phyloP scores from a whole-genome alignment of 495 filamentous ascomycete species.

The Extremus antarcticus region DNA sequence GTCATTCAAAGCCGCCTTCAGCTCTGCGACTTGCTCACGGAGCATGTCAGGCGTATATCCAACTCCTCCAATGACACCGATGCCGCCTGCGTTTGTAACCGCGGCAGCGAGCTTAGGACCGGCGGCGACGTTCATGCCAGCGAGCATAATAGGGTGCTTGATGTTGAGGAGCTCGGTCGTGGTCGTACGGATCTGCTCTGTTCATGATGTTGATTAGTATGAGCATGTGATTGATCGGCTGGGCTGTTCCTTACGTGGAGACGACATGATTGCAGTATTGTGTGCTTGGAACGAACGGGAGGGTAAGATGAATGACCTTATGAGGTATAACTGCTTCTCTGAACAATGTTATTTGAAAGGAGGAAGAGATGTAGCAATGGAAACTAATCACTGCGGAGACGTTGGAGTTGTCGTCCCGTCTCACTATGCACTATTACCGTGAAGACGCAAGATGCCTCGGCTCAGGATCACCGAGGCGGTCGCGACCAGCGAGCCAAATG shows the following conservation, averaged over 20 bases:
- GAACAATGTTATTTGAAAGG: too few species aligned
- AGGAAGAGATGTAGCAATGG: neutral
- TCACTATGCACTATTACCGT: too few species aligned
- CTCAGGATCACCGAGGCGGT: neutral
- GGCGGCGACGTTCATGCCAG: slow-evolving; percentile 98
- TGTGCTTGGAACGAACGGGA: too few species aligned
- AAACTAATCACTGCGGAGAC: neutral
- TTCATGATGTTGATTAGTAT: neutral
- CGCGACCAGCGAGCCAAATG: too few species aligned
- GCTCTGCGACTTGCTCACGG: slow-evolving; percentile 81
- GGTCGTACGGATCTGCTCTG: slow-evolving; percentile 22
- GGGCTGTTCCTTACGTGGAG: slow-evolving; percentile 10
- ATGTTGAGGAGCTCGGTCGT: slow-evolving; percentile 88
- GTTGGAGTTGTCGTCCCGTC: neutral
- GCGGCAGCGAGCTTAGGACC: slow-evolving; percentile 94
- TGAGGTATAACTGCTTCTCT: too few species aligned
- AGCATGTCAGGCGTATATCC: slow-evolving; percentile 97
- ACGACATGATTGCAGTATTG: slow-evolving; percentile 16
- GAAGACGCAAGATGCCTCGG: neutral
- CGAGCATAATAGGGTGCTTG: slow-evolving; percentile 89
- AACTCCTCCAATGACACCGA: slow-evolving; percentile 93
- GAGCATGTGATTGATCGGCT: neutral
- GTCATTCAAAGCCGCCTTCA: slow-evolving; percentile 80
- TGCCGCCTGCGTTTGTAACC: slow-evolving; percentile 90
- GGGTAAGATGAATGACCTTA: too few species aligned